Evolutionary conservation across 2,329 filamentous ascomycete species (phyloP), one percentile per base, ranked within the genome.

Genomic region (Fusarium cyanostomum): DNA sequence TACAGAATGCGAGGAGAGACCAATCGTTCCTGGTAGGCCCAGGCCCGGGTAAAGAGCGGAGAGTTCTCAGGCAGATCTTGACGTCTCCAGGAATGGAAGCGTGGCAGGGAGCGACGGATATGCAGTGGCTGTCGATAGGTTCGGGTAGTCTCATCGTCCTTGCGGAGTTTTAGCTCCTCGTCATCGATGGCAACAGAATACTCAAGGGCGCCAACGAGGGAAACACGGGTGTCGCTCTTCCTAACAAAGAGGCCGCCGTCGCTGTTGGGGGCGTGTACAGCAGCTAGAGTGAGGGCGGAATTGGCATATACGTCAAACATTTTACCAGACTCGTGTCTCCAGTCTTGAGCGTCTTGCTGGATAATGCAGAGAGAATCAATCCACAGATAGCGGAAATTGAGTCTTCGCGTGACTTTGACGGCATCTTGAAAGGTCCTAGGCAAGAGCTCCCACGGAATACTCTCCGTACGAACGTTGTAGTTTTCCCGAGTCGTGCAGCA

Each of bases 341-440:
- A 59, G 26, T 54, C 51, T 2, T 42, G 18, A 3, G 8, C 7
- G 5, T 48, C 49, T 27, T 62, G 50, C 27, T 67, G 62, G 8
- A 67, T 52, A 34, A 67, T 62, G 43, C 64, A 67, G 3, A 67
- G 37, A 1, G 44, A 54, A 38, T 67, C 64, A 5, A 61, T 60
- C 49, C 50, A 52, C 4, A 67, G 34, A 34, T 67, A 67, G n/a
- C 34, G 49, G 3, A 59, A 26, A 5, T 43, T 37, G 15, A 67
- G 52, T 13, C 38, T 51, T 2, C 49, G 48, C 7, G 27, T 15
- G 2, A 54, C 15, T 7, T 8, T 13, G 10, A 59, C 44, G 9
- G 51, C 56, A 18, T 59, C 56, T 26, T 18, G 16, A 15, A 59
- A 54, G 2, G 50, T 50, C 44, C 43, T 43, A 2, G 56, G 38